Evolutionary conservation across 495 filamentous ascomycete genomes (phyloP).

Genomic region (Endocarpon pusillum): DNA sequence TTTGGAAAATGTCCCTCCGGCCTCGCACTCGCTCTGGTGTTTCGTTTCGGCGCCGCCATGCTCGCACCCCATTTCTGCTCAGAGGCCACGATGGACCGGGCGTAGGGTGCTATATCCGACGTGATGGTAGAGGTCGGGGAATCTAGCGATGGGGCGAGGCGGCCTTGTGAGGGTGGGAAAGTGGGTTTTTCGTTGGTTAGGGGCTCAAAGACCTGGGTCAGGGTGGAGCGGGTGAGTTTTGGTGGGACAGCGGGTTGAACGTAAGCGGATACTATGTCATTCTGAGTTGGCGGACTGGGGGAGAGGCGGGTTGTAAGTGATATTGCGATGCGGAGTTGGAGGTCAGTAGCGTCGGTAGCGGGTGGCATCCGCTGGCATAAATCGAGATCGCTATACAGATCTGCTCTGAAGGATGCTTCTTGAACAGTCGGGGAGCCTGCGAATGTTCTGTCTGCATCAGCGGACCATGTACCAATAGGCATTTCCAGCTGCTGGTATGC

Average conservation of each 20-base stretch:
- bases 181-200: constrained; percentile 7
- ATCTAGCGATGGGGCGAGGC: constrained; percentile 48
- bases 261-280: neutral
- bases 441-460: neutral
- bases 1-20: constrained; percentile 67
- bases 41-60: constrained; percentile 69
- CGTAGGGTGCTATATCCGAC: constrained; percentile 69
- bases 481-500: neutral
- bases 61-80: constrained; percentile 58
- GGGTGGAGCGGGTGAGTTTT: no score
- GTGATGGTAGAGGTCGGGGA: constrained; percentile 42
- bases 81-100: constrained; percentile 61
- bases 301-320: neutral
- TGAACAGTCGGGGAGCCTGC: no score
- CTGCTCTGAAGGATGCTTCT: no score
- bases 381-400: constrained; percentile 21
- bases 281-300: neutral
- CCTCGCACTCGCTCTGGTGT: constrained; percentile 50
- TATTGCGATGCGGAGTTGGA: neutral
- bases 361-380: constrained; percentile 17
- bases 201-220: constrained; percentile 21
- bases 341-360: neutral
- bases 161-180: constrained; percentile 17
- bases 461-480: neutral
- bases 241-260: no score